Conservation (phyloP, 495 filamentous ascomycete species). For the Daldinia bambusicola region DNA sequence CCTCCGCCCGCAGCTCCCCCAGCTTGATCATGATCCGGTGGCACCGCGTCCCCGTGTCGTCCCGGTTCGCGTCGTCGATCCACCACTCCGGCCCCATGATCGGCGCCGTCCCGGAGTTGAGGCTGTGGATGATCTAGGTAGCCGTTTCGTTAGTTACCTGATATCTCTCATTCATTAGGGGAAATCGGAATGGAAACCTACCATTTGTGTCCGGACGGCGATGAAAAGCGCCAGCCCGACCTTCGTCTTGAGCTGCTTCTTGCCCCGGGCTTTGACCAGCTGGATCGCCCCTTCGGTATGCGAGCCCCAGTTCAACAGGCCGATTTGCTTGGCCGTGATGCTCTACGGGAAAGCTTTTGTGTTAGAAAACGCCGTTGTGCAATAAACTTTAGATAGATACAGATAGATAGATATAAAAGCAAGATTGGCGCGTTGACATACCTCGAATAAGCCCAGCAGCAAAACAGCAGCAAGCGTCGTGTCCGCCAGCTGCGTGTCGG, state of each 20-base stretch:
- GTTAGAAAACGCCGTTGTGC: no score
- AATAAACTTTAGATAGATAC: not conserved
- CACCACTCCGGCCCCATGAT: constrained; percentile 64
- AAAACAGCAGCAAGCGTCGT: constrained; percentile 70
- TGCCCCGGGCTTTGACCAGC: constrained; percentile 63
- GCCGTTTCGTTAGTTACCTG: not conserved
- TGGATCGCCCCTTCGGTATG: constrained; percentile 66
- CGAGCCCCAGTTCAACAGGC: constrained; percentile 61
- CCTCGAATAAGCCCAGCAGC: constrained; percentile 72
- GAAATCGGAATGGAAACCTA: constrained; percentile 38
- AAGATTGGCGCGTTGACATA: constrained; percentile 42
- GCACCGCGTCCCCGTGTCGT: constrained; percentile 53
- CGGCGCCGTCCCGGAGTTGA: constrained; percentile 57
- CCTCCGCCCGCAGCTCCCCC: constrained; percentile 59
- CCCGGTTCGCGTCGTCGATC: constrained; percentile 54
- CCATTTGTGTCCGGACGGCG: constrained; percentile 63
- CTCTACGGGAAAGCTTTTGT: constrained; percentile 43
- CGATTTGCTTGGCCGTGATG: constrained; percentile 58
- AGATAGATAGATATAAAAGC: no score
- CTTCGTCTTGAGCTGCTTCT: constrained; percentile 60
- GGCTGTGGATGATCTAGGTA: constrained; percentile 60
- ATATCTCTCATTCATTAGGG: not conserved
- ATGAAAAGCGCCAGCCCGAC: constrained; percentile 61
- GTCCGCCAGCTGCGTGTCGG: constrained; percentile 59
- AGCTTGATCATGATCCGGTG: constrained; percentile 58